Evolutionary conservation across 2,329 filamentous ascomycete genomes (phyloP).

Genomic region (Aspergillus quadrilineatus): DNA sequence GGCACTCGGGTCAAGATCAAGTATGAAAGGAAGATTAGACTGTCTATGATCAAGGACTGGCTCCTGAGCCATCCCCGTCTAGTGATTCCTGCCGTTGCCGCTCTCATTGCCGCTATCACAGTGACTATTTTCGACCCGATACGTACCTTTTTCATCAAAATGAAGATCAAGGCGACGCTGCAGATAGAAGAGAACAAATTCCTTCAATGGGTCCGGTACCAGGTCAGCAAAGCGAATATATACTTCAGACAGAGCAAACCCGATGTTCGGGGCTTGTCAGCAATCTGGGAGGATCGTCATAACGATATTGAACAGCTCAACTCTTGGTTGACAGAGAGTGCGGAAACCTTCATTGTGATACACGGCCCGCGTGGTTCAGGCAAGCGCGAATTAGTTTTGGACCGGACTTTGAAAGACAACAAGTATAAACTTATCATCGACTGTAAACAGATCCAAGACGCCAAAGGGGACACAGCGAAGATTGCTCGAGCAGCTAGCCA

Average conservation of each 20-base stretch:
- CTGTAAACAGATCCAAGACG: slow-evolving; percentile 90
- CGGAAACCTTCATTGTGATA: slow-evolving; percentile 89
- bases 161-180: slow-evolving; percentile 77
- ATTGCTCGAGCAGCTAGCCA: slow-evolving; percentile 77
- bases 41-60: slow-evolving; percentile 83
- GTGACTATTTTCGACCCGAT: slow-evolving; percentile 93
- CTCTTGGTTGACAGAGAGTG: slow-evolving; percentile 82
- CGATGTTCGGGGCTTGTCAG: slow-evolving; percentile 68
- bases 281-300: slow-evolving; percentile 85
- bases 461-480: slow-evolving; percentile 79
- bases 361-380: slow-evolving; percentile 90
- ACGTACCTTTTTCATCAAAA: slow-evolving; percentile 85
- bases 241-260: slow-evolving; percentile 49
- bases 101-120: slow-evolving; percentile 76
- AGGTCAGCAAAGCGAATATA: slow-evolving; percentile 50
- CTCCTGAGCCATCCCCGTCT: slow-evolving; percentile 80
- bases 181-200: slow-evolving; percentile 70
- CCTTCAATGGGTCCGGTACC: slow-evolving; percentile 77
- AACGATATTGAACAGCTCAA: slow-evolving; percentile 78
- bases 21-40: slow-evolving; percentile 76
- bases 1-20: slow-evolving; percentile 78
- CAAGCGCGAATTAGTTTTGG: slow-evolving; percentile 82
- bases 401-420: slow-evolving; percentile 74
- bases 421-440: slow-evolving; percentile 82
- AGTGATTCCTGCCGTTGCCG: slow-evolving; percentile 78